Conservation (phyloP, 495 filamentous ascomycete genomes). For the Chaetomium tenue region DNA sequence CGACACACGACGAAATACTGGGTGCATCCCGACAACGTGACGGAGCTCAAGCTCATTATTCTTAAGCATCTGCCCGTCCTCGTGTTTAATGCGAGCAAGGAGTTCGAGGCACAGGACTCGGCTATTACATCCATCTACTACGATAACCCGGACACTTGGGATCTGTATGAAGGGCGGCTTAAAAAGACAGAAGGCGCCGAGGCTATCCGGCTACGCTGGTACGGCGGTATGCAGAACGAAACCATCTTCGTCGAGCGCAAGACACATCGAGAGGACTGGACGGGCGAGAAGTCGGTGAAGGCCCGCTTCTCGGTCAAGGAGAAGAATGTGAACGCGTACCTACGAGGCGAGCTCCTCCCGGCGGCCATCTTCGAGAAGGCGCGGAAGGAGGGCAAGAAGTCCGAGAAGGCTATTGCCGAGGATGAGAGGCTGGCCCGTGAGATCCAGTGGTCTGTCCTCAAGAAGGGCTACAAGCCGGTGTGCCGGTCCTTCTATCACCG, state of each 20-base stretch:
- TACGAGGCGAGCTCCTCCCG: constrained; percentile 77
- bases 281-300: constrained; percentile 97
- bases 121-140: constrained; percentile 99
- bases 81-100: constrained; percentile 96
- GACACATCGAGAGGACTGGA: constrained; percentile 99
- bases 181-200: constrained; percentile 98
- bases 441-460: constrained; percentile 88
- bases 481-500: constrained; percentile 95
- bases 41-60: constrained; percentile 94
- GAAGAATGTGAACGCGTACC: constrained; percentile 90
- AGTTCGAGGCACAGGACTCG: constrained; percentile 83
- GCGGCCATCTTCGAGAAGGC: constrained; percentile 89
- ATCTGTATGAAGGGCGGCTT: constrained; percentile 86
- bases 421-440: constrained; percentile 87
- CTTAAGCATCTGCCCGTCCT: constrained; percentile 96
- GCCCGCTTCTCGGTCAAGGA: constrained; percentile 93
- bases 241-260: constrained; percentile 97
- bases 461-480: constrained; percentile 77
- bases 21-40: constrained; percentile 98
- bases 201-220: constrained; percentile 95
- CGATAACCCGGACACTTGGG: constrained; percentile 90
- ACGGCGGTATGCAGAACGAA: constrained; percentile 90
- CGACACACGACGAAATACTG: constrained; percentile 99
- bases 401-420: constrained; percentile 80
- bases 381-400: constrained; percentile 90